Evolutionary conservation across 140 eudicot species (phyloP), one percentile per base, ranked within the genome.

Genomic region (Oenanthe javanica): DNA sequence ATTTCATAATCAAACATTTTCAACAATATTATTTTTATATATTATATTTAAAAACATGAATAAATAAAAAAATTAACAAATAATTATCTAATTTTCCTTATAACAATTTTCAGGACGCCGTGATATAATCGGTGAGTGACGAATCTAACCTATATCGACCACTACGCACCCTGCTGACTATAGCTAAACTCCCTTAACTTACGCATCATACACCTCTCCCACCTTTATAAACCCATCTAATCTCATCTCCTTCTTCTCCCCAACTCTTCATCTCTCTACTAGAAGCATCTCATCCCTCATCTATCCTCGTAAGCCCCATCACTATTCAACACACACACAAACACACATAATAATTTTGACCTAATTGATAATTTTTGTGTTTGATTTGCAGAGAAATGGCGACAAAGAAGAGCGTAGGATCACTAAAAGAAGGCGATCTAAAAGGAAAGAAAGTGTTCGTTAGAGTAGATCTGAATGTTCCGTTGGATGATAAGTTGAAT

Each of bases 401-500:
- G 83, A 87, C 92, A 4, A 93, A 93, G 88, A 93, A 87, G 87
- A 93, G 98, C 52, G 98, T 93, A 6, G 88, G 93, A 27, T 77
- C 89, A 15, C 78, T 93, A 86, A 91, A 88, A 84, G 93, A 90
- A 82, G 93, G 85, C 67, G 98, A 93, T 89, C 89, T 93, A 47
- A 93, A 91, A 86, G 97, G 98, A 21, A 93, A 93, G 85, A 89
- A 66, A 72, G 98, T 93, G 79, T 88, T 93, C 63, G 88, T 93
- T n/a, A 88, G 98, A 79, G 98, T 88, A 48, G 98, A 93, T 90
- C 87, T 93, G 55, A 93, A 93, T 43, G 98, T 93, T 25, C 98
- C 98, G 18, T 82, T 93, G 90, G 97, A 93, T 81, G 98, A 93
- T 64, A 87, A 70, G 79, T 80, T 83, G 23, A 93, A 86, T 10